phyloP scores from a whole-genome alignment of 2,329 filamentous ascomycete species.

The Scedosporium minutisporum region DNA sequence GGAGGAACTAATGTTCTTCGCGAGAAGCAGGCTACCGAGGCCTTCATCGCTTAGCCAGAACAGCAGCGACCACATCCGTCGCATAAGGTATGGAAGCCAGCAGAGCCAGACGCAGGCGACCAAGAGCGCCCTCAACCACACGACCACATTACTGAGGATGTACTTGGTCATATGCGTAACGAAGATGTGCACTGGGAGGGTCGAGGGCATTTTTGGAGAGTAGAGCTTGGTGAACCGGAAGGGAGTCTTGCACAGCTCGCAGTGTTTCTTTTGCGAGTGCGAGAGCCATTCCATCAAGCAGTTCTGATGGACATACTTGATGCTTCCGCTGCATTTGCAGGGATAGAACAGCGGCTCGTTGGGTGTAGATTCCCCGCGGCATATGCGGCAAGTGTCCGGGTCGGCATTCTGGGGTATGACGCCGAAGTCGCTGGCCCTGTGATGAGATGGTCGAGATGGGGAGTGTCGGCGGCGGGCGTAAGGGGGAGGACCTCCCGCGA shows the following conservation, averaged over 20 bases:
- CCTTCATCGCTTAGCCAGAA: conserved; percentile 91
- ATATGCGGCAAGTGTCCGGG: conserved; percentile 90
- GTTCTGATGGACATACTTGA: conserved; percentile 96
- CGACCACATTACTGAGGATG: conserved; percentile 57
- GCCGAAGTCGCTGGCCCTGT: not conserved
- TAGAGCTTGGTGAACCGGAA: conserved; percentile 99
- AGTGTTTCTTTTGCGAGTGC: conserved; percentile 98
- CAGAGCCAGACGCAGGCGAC: conserved; percentile 83
- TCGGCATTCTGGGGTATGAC: conserved; percentile 24
- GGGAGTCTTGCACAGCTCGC: conserved; percentile 96
- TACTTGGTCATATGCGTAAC: conserved; percentile 68
- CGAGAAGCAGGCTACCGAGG: conserved; percentile 23
- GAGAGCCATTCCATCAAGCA: conserved; percentile 98
- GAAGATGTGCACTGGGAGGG: conserved; percentile 73
- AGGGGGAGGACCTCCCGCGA: conserved; percentile 5
- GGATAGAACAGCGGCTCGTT: conserved; percentile 91
- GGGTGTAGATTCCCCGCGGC: conserved; percentile 72
- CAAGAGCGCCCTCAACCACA: conserved; percentile 68
- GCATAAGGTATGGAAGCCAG: conserved; percentile 81
- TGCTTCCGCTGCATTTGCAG: conserved; percentile 98
- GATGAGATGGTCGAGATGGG: conserved; percentile 12
- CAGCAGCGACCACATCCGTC: conserved; percentile 82
- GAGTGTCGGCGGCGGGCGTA: conserved; percentile 12
- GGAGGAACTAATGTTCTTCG: conserved; percentile 13
- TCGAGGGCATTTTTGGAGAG: conserved; percentile 82